These are phyloP conservation scores for Aechmea fasciata DNA, from an alignment of 176 grass and related monocot species.

Conservation along the genomic window DNA sequence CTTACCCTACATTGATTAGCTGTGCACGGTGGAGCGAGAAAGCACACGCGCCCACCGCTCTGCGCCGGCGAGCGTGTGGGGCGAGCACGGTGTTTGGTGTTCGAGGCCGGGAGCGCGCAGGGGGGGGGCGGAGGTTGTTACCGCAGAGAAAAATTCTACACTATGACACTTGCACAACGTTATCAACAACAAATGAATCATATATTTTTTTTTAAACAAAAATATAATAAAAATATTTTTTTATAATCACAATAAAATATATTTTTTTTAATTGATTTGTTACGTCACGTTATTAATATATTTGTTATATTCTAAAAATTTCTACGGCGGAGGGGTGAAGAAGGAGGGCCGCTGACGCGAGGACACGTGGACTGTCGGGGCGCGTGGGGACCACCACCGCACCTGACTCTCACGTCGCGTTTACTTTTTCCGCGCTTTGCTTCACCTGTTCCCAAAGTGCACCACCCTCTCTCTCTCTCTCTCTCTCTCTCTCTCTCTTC, in stretches of 20 bases:
- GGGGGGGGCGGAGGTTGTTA: conserved; percentile 39
- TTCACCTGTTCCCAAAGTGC: conserved; percentile 18
- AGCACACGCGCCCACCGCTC: neutral
- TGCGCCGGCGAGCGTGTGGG: neutral
- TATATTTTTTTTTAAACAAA: no score
- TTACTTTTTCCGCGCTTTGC: conserved; percentile 37
- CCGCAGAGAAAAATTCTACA: no score
- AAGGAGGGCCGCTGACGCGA: conserved; percentile 27
- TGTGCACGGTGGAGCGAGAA: no score
- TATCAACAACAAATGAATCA: no score
- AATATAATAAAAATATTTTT: no score
- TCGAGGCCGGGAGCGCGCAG: neutral
- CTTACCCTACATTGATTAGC: no score
- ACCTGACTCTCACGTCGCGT: conserved; percentile 20
- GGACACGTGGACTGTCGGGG: conserved; percentile 61
- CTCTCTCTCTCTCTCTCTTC: neutral
- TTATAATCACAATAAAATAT: no score
- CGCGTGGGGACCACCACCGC: conserved; percentile 25
- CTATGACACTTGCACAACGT: no score
- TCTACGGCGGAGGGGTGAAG: no score
- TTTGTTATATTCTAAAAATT: no score
- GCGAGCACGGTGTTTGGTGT: neutral
- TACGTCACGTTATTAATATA: no score
- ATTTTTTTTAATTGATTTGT: no score
- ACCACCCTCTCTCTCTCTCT: neutral